Base-by-base conservation (phyloP, 768 basidiomycete genomes). In the Suillus variegatus region DNA sequence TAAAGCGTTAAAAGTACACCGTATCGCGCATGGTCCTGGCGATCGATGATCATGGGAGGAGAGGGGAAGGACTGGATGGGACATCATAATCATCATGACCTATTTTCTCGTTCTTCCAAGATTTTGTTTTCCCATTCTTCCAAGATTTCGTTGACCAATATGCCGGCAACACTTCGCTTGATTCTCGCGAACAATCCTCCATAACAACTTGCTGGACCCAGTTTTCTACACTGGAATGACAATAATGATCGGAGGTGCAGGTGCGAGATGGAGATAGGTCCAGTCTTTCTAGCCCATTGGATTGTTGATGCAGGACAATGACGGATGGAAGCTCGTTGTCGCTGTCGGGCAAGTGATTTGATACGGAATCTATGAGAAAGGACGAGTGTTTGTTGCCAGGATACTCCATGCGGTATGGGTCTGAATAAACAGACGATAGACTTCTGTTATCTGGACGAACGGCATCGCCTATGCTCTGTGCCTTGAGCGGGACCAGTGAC, bases 101-200 rank as follows among this genome's bases (percentile, higher is more conserved):
- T 32, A 12, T 35, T n/a, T 55, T 10, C 12, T 12, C 20, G 16
- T 38, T 62, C 61, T 22, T 36, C 61, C 22, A n/a, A 20, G 62
- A 63, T 61, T 63, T 61, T 8, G 32, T 35, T 36, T 55, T 10
- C 12, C 20, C 20, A 9, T 38, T 62, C 61, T 22, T 36, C 61
- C 25, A n/a, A 20, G 62, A 63, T 63, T 63, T 61, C 13, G 32
- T 40, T 25, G 62, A 63, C 41, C 62, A 58, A 57, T 63, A 61
- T 3, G 57, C 38, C 4, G 62, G 62, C 12, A 63, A 60, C 38
- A 18, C 51, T 43, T 63, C 62, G 36, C 62, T 63, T 22, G 62
- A 5, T 40, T 41, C n/a, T 40, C 2, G 36, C 13, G 62, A 40
- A 28, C 1, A 6, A 32, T n/a, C 14, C 20, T 61, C 62, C 57